Evolutionary conservation across 352 stramenopile species (phyloP).

Genomic region (Globisporangium barbulae): DNA sequence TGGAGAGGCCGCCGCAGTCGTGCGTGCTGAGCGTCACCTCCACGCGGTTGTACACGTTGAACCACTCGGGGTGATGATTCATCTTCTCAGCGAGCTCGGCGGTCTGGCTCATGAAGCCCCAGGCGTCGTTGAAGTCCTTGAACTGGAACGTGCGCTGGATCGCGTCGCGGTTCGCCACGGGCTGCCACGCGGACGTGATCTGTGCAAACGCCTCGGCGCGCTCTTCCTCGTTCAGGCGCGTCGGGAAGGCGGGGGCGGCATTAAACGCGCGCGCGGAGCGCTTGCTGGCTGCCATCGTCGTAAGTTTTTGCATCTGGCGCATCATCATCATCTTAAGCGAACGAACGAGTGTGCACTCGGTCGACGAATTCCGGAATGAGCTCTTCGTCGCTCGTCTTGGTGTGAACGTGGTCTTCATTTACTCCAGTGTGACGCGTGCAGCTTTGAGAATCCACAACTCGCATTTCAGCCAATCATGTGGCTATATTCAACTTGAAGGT

Average conservation of each 20-base stretch:
- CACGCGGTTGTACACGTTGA: conserved; percentile 98
- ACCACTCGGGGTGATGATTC: conserved; percentile 98
- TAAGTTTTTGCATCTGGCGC: conserved; percentile 14
- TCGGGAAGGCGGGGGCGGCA: conserved; percentile 36
- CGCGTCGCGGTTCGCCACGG: conserved; percentile 62
- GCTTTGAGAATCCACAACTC: not conserved
- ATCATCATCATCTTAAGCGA: conserved; percentile 8
- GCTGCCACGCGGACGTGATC: conserved; percentile 48
- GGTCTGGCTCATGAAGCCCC: conserved; percentile 73
- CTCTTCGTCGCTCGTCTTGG: not conserved
- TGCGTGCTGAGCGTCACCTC: conserved; percentile 97
- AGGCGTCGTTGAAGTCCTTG: conserved; percentile 79
- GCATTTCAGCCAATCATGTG: conserved; percentile 4
- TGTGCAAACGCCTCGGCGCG: conserved; percentile 36
- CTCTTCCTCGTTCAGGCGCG: conserved; percentile 43
- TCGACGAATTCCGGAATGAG: conserved; percentile 16
- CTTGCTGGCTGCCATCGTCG: not conserved
- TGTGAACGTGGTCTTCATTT: conserved; percentile 11
- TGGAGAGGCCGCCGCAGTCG: conserved; percentile 91
- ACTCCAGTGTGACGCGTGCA: not conserved
- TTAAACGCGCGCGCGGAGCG: conserved; percentile 7
- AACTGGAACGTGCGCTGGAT: conserved; percentile 86
- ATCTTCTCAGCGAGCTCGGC: conserved; percentile 83
- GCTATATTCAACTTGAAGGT: conserved; percentile 11
- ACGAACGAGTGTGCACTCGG: not conserved